Base-by-base conservation (phyloP, 164 flowering plant genomes). In the Protea cynaroides region DNA sequence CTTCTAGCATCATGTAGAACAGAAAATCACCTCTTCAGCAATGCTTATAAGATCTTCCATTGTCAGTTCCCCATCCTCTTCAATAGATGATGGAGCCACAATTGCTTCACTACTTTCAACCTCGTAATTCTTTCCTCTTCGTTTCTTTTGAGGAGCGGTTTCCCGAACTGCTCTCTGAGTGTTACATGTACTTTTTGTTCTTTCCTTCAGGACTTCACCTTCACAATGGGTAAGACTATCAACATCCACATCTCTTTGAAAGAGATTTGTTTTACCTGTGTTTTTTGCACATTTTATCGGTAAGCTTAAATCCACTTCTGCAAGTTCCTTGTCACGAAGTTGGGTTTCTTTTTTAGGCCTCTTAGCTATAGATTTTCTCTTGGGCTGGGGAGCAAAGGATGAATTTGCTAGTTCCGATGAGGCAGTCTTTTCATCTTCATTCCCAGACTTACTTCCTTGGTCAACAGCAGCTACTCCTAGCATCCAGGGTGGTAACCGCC, bases 11-110 rank as follows among this genome's bases (percentile, higher is more conserved):
- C 7, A 52, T 25, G 3, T 46, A 8, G 47, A 66, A 24, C 57
- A 50, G 36, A 7, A 58, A 43, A 50, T 64, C 34, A 86, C 95
- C 95, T 88, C 88, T 70, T 84, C 44, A 37, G 95, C 95, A 67
- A 88, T 82, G 79, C 74, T 74, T 72, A 88, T 55, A 14, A 86
- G 75, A 81, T 87, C 88, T 44, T 83, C 86, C 61, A 85, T 61
- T 2, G 88, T 82, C 63, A 85, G 63, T 21, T 79, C 87, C 50
- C 53, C 76, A 57, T 71, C 75, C 38, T 72, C 79, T 52, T 80
- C 83, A 58, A 23, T 44, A 14, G 65, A 44, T 18, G 70, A 74
- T 19, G 38, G 29, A n/a, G 25, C 24, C 58, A 56, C 63, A 47
- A 57, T 49, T 25, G 53, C 73, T 36, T 73, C 73, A 24, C 50